Percentiles rank a stretch among this genome's conserved stretches.
phyloP scores from a whole-genome alignment of 306 rosid species.

The Rubus parviflorus region DNA sequence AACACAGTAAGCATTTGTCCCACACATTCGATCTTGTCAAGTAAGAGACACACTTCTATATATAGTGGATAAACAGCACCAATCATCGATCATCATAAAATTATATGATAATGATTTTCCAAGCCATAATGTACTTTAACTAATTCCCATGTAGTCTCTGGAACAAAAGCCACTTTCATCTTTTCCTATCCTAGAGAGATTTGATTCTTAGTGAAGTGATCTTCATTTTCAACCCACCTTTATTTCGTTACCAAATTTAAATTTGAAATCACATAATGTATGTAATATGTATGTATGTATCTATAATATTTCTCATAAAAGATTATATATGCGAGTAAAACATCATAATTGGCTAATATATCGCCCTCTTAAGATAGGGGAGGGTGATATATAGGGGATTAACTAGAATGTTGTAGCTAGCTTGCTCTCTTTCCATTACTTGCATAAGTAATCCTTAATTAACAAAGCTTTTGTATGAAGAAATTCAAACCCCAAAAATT shows the following conservation, averaged over 20 bases:
- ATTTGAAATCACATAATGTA: no score
- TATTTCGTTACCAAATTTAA: background rate
- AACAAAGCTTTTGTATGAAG: no score
- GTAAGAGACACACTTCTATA: background rate
- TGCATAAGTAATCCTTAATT: no score
- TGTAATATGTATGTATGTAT: background rate
- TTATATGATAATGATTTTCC: background rate
- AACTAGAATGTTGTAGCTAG: no score
- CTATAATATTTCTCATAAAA: background rate
- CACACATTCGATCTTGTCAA: background rate
- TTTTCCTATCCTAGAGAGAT: background rate
- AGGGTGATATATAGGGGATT: no score
- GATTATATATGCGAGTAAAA: background rate
- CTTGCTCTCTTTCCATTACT: no score
- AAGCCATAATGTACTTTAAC: background rate
- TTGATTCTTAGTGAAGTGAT: conserved; percentile 1
- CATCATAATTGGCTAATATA: background rate
- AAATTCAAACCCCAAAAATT: no score
- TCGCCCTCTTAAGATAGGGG: background rate
- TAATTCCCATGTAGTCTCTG: background rate
- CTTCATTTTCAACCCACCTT: background rate
- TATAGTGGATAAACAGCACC: background rate
- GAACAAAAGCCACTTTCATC: background rate
- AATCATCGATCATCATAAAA: conserved; percentile 1
- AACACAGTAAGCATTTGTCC: background rate